Percentiles rank a stretch among this genome's conserved stretches.
Conservation (phyloP, 164 flowering plant genomes). For the Platanus orientalis region DNA sequence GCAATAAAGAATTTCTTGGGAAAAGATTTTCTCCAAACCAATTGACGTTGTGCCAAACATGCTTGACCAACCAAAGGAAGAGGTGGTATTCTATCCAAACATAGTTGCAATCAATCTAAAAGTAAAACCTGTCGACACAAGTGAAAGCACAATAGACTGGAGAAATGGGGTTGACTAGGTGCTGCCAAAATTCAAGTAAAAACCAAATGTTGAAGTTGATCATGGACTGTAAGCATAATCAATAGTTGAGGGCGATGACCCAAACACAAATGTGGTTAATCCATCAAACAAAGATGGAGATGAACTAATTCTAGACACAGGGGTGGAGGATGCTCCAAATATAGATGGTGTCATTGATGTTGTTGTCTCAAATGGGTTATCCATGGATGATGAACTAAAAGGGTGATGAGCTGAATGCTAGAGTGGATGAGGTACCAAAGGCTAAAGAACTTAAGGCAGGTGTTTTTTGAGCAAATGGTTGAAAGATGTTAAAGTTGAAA, state of each 20-base stretch:
- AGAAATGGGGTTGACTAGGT: constrained; percentile 74
- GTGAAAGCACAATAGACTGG: constrained; percentile 52
- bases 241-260: constrained; percentile 53
- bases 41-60: constrained; percentile 50
- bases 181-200: constrained; percentile 49
- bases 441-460: constrained; percentile 37
- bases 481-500: constrained; percentile 47
- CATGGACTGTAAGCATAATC: constrained; percentile 49
- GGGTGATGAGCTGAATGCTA: constrained; percentile 55
- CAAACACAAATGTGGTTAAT: constrained; percentile 44
- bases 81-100: constrained; percentile 52
- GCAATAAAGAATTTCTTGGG: constrained; percentile 47
- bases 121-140: constrained; percentile 53
- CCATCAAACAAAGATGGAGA: constrained; percentile 55
- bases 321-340: constrained; percentile 44
- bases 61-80: constrained; percentile 53
- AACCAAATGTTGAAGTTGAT: constrained; percentile 46
- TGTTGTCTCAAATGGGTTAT: constrained; percentile 54
- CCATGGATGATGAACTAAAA: constrained; percentile 43
- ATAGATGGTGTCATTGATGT: constrained; percentile 48
- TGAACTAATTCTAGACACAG: constrained; percentile 49
- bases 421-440: constrained; percentile 47
- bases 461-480: constrained; percentile 64
- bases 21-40: constrained; percentile 54
- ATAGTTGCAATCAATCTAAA: constrained; percentile 50